These are phyloP conservation scores for Anthostomella pinea DNA, from an alignment of 2,329 filamentous ascomycete genomes.

Conservation along the genomic window DNA sequence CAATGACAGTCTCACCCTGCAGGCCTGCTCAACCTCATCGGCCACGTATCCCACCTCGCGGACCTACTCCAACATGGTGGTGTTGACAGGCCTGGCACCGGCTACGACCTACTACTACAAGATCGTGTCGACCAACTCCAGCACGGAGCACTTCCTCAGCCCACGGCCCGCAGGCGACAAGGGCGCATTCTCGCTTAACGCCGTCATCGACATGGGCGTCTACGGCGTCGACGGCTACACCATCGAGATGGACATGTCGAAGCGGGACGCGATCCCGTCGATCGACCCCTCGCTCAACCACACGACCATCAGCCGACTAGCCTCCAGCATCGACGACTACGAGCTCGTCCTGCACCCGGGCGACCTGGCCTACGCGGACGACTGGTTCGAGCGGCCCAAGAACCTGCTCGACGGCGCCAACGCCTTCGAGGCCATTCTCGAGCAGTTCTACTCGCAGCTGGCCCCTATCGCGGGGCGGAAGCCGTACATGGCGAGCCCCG, in stretches of 20 bases:
- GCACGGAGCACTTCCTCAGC: conserved; percentile 50
- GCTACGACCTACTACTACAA: conserved; percentile 60
- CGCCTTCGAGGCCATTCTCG: conserved; percentile 55
- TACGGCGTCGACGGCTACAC: conserved; percentile 54
- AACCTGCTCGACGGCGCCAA: conserved; percentile 47
- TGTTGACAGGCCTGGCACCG: conserved; percentile 43
- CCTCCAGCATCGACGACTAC: conserved; percentile 50
- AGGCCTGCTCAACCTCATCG: conserved; percentile 44
- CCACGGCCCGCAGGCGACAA: conserved; percentile 52
- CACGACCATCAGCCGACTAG: conserved; percentile 55
- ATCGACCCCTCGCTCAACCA: conserved; percentile 54
- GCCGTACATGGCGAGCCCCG: conserved; percentile 54
- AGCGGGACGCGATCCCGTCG: conserved; percentile 46
- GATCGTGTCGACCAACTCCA: conserved; percentile 55
- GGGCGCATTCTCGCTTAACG: conserved; percentile 50
- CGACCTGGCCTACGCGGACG: conserved; percentile 58
- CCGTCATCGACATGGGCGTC: conserved; percentile 54
- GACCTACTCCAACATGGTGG: conserved; percentile 50
- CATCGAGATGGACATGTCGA: conserved; percentile 40
- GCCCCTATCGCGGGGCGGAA: conserved; percentile 52
- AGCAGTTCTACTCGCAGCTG: conserved; percentile 55
- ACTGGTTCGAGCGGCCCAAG: conserved; percentile 47
- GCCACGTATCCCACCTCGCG: conserved; percentile 53
- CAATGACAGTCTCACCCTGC: conserved; percentile 32
- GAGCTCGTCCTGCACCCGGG: conserved; percentile 54